Base-by-base conservation (phyloP, 805 yeast species). In the Kockiozyma suomiensis region DNA sequence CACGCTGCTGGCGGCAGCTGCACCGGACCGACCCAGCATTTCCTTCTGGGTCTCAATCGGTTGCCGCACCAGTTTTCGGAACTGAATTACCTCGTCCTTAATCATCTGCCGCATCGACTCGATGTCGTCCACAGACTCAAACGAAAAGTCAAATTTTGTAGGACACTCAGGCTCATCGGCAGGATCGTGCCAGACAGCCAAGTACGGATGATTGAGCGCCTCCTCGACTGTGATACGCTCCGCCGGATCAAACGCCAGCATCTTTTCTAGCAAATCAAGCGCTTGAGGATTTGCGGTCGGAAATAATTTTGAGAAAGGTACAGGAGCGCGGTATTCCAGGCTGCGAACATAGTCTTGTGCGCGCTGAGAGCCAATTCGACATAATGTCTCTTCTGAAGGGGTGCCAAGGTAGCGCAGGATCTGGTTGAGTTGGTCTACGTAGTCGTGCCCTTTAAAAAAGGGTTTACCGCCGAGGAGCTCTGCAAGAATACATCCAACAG, bases 401-500 rank as follows among this genome's bases (percentile, higher is more conserved):
- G 97, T 90, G n/a, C 99, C 99, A 62, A 94, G 78, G 28, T 90
- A 85, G 70, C 87, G 83, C 57, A 94, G 77, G 54, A 93, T 93
- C 76, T 90, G 91, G 70, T 89, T 88, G 71, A 94, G 79, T 74
- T 94, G 99, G 73, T 94, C 96, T 32, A 93, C 97, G 72, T 93
- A 94, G 76, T 94, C 98, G 72, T 88, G 88, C 3, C 99, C 99
- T 67, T 93, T 87, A 76, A 94, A 94, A 23, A 94, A 80, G 1
- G 99, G 97, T 68, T 84, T 83, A 0, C 97, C 92, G 2, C 96
- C 96, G 19, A 94, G 76, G 64, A 94, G 80, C 72, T 94, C 99
- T 1, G 98, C 99, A 56, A 94, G 77, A 59, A 94, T 92, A 76
- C 99, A 94, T 2, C 99, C 99, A 21, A 94, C 96, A 0, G 97